Percentiles rank a stretch among this genome's conserved stretches.
phyloP scores from a whole-genome alignment of 306 rosid species.

The Dryas alaskensis region DNA sequence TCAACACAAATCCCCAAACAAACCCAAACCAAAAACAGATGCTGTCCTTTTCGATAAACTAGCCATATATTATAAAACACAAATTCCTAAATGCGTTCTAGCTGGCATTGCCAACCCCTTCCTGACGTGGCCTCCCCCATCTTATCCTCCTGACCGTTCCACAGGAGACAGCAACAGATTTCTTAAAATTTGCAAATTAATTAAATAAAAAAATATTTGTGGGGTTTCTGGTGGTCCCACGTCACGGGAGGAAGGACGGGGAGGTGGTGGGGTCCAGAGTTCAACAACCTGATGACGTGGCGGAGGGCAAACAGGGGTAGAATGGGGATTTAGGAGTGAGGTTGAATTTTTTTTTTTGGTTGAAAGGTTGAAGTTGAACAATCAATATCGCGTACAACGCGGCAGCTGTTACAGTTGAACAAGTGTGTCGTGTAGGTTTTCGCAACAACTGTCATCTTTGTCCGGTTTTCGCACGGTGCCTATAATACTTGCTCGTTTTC shows the following conservation, averaged over 20 bases:
- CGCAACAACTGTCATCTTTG: conserved; percentile 41
- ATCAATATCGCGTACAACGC: conserved; percentile 33
- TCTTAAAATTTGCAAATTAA: too few relatives aligned
- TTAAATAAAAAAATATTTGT: background rate
- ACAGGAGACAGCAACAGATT: conserved; percentile 30
- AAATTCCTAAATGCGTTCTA: conserved; percentile 39
- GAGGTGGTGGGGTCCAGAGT: conserved; percentile 12
- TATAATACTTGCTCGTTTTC: conserved; percentile 30
- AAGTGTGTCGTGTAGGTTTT: conserved; percentile 6
- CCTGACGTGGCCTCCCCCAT: conserved; percentile 34
- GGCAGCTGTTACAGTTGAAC: conserved; percentile 11
- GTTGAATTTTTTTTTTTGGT: background rate
- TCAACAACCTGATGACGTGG: conserved; percentile 31
- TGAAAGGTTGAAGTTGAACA: conserved; percentile 27
- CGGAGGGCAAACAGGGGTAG: background rate
- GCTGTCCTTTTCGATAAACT: conserved; percentile 31
- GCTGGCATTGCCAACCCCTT: conserved; percentile 50
- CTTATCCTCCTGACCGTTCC: conserved; percentile 49
- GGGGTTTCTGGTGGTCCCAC: conserved; percentile 6
- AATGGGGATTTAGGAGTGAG: background rate
- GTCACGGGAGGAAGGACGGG: conserved; percentile 3
- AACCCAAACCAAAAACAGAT: background rate
- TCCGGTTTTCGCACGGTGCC: conserved; percentile 13
- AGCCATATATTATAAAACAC: background rate
- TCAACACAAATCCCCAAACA: conserved; percentile 26